A percentile compares a stretch with the other conserved stretches of the same genome.
These are phyloP conservation scores for Pelagophyceae sp. DNA, from an alignment of 352 stramenopile genomes.

Conservation along the genomic window DNA sequence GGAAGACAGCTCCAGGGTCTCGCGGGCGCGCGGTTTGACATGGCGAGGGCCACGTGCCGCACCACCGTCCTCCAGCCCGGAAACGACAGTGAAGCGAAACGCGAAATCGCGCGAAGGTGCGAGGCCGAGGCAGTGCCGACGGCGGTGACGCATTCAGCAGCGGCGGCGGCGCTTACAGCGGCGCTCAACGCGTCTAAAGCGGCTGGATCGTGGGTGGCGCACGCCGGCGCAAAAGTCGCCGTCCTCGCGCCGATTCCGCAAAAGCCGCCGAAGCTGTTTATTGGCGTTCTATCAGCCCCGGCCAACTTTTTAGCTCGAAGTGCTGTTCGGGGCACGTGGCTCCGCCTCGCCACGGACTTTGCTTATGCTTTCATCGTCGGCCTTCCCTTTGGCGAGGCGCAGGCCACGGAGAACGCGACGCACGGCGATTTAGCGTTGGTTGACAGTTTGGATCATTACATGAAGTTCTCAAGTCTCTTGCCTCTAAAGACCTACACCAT, in stretches of 20 bases:
- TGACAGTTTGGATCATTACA: neutral
- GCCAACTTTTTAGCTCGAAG: neutral
- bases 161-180: too few relatives aligned
- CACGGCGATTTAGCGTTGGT: neutral
- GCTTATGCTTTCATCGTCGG: neutral
- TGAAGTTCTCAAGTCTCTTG: neutral
- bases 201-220: neutral
- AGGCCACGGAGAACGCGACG: neutral
- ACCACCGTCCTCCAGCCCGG: neutral
- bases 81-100: neutral
- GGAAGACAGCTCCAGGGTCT: neutral
- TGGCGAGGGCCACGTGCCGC: neutral
- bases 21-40: neutral
- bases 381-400: neutral
- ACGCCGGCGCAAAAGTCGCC: neutral
- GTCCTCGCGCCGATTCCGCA: neutral
- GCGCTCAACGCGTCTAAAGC: neutral
- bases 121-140: too few relatives aligned
- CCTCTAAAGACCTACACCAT: neutral
- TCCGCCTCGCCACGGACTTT: neutral
- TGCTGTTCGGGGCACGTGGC: neutral
- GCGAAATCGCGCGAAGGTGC: too few relatives aligned
- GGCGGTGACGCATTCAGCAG: too few relatives aligned
- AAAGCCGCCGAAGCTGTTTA: neutral
- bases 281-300: neutral